Base-by-base conservation (phyloP, 768 basidiomycete genomes). In the Boletus patriciae region DNA sequence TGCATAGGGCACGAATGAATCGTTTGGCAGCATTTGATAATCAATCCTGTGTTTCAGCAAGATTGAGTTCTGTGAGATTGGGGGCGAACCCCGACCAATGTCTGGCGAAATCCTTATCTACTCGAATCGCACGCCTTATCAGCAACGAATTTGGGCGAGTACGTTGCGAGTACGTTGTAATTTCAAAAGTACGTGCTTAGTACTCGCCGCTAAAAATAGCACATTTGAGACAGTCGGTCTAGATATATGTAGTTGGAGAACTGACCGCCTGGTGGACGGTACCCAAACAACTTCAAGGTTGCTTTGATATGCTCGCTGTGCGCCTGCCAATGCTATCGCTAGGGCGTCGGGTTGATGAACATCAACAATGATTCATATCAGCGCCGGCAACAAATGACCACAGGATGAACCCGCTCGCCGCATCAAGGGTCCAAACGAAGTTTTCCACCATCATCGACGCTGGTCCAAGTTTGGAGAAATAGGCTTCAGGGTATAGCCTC, bases 101-200 rank as follows among this genome's bases (percentile, higher is more conserved):
- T 21, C 25, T 27, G 46, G 3, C 46, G 37, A 52, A 6, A 41
- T 54, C 27, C 61, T 64, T 68, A 68, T 69, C 68, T 64, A 27
- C 4, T 16, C 6, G 47, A 27, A n/a, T 12, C 25, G 23, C 34
- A 34, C 8, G 8, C 38, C 48, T 49, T 63, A 45, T 62, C 55
- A 33, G 27, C 6, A 43, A 40, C 43, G 4, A 34, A 34, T 31
- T 41, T 13, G 10, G 46, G 41, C 10, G 45, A 23, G 40, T n/a
- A 19, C 27, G 7, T 27, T 7, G 18, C 10, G 42, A 23, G 40
- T n/a, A 19, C 27, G 7, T 27, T 7, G 18, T 49, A 11, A 38
- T 43, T 43, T 16, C 21, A 52, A 33, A 47, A n/a, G n/a, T n/a
- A n/a, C n/a, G n/a, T 21, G 21, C 46, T 33, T 31, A 25, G 25